Conservation (phyloP, 441 rosid species). For the Manihot esculenta region DNA sequence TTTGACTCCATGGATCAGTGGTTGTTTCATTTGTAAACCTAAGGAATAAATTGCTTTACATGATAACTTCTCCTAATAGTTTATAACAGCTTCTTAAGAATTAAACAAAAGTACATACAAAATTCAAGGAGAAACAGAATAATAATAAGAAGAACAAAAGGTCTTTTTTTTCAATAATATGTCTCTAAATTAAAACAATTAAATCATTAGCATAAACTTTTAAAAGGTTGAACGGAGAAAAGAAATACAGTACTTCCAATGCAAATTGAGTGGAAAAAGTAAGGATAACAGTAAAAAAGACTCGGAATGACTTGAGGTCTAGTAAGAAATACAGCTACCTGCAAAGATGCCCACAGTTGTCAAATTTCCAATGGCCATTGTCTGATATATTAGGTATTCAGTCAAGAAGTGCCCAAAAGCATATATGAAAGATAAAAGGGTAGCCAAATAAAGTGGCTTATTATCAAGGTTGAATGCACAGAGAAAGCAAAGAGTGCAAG, state of each 20-base stretch:
- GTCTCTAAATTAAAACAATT: too few relatives aligned
- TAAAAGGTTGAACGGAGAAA: background rate
- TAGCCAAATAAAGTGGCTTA: conserved; percentile 75
- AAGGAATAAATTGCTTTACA: background rate
- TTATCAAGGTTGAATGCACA: conserved; percentile 87
- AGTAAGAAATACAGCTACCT: conserved; percentile 37
- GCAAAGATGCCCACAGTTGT: conserved; percentile 79
- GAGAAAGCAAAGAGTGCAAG: conserved; percentile 88
- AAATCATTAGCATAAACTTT: background rate
- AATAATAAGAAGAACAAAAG: too few relatives aligned
- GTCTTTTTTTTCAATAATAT: too few relatives aligned
- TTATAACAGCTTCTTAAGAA: background rate
- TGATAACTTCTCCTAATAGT: background rate
- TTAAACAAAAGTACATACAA: background rate
- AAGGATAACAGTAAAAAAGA: conserved; percentile 5
- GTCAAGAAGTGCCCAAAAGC: conserved; percentile 87
- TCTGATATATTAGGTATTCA: conserved; percentile 68
- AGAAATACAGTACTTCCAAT: background rate
- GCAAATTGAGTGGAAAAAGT: background rate
- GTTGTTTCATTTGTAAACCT: background rate
- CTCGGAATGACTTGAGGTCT: background rate
- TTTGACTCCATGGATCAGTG: too few relatives aligned
- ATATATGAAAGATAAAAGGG: conserved; percentile 79
- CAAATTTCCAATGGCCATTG: conserved; percentile 74
- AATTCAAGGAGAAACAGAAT: background rate